Conservation (phyloP, 148 eudicot genomes). For the Persicaria tinctoria region DNA sequence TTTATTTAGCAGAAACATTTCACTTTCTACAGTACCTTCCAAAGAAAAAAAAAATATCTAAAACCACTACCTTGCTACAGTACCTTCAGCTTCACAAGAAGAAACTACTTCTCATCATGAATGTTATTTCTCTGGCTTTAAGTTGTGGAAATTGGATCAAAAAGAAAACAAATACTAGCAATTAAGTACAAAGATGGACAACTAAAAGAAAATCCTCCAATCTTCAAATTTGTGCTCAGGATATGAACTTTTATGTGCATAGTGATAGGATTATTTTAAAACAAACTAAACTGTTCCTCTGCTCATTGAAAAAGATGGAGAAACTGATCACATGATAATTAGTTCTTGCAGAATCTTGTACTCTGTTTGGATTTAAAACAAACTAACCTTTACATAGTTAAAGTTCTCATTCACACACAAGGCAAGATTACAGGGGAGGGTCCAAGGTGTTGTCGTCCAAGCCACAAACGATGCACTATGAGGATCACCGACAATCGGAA, state of each 20-base stretch:
- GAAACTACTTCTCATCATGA: not conserved
- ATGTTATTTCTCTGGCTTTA: not conserved
- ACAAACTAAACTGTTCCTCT: not conserved
- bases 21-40: too few relatives aligned
- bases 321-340: not conserved
- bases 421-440: constrained; percentile 94
- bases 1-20: too few relatives aligned
- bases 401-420: constrained; percentile 84
- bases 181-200: too few relatives aligned
- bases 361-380: not conserved
- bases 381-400: constrained; percentile 69
- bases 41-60: not conserved
- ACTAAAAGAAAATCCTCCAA: too few relatives aligned
- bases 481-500: constrained; percentile 69
- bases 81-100: not conserved
- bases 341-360: not conserved
- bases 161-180: too few relatives aligned
- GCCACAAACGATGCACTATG: constrained; percentile 81
- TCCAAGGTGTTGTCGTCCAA: constrained; percentile 99
- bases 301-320: not conserved
- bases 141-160: too few relatives aligned
- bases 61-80: not conserved
- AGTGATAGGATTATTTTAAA: too few relatives aligned
- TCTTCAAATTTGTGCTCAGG: too few relatives aligned
- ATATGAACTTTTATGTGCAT: too few relatives aligned